Base-by-base conservation (phyloP, 2,329 filamentous ascomycete genomes). In the Ceratocystis destructans region DNA sequence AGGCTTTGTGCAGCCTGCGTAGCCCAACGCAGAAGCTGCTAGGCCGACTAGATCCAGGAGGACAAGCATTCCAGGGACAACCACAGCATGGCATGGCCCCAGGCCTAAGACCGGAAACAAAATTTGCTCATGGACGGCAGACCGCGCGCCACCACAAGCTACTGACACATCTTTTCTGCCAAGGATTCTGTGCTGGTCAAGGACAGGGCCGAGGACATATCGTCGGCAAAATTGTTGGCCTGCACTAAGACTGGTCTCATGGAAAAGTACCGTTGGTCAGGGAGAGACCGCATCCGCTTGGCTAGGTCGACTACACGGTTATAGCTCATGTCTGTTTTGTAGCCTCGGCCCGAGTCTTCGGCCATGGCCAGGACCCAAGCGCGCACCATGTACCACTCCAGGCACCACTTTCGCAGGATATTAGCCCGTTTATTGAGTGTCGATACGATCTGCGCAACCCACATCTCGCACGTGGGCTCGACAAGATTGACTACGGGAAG, bases 221-320 rank as follows among this genome's bases (percentile, higher is more conserved):
- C 61, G 41, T 66, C 66, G 2, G 64, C 61, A 64, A 68, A 65
- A n/a, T 50, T 66, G 28, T 64, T 50, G 3, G 53, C n/a, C 31
- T 55, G 59, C 28, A 64, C 31, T 22, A 55, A 41, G 22, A 62
- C 33, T 22, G 66, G 45, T 10, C 53, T 48, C 20, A 65, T 64
- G 4, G 64, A 66, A 66, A 68, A 68, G 53, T 68, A 68, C 12
- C 44, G 45, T 41, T 66, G 64, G 17, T 68, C 66, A 10, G 64
- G 61, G 7, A 68, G 20, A 12, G 66, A 63, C n/a, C 66, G 66
- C 31, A 59, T 61, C 1, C 64, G 59, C 17, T 68, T 68, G 12
- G 61, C 61, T 33, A 68, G 44, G n/a, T 68, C 33, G 2, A 68
- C 50, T 25, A 64, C 62, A 2, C 66, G 64, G 61, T 68, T 68